Evolutionary conservation across 192 early-diverging fungal genomes (phyloP).

Genomic region (Tieghemiomyces parasiticus): DNA sequence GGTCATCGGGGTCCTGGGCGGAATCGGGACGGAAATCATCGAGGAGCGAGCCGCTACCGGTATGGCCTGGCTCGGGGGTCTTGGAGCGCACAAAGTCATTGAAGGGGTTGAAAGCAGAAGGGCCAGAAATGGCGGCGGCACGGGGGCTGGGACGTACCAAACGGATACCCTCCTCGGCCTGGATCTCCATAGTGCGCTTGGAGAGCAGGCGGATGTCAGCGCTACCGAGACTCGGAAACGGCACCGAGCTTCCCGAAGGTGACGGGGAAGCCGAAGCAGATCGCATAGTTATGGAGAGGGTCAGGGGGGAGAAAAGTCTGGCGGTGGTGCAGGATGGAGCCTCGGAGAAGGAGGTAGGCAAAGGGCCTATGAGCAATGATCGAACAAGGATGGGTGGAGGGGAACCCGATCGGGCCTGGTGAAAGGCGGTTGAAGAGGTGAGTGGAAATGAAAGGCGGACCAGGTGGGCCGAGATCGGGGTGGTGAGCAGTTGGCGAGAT

Average conservation of each 20-base stretch:
- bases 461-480: too few species aligned
- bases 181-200: constrained; percentile 16
- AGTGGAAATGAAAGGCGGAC: too few species aligned
- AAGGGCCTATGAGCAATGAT: too few species aligned
- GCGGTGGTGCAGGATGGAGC: too few species aligned
- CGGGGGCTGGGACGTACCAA: constrained; percentile 12
- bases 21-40: constrained; percentile 12
- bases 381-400: too few species aligned
- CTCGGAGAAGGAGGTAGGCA: too few species aligned
- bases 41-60: constrained; percentile 9
- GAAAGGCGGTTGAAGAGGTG: too few species aligned
- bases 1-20: too few species aligned
- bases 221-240: not conserved
- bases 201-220: not conserved
- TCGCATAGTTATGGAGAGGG: not conserved
- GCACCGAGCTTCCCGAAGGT: not conserved
- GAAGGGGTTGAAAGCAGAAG: constrained; percentile 11
- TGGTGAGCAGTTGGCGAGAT: too few species aligned
- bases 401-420: too few species aligned
- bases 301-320: too few species aligned
- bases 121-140: constrained; percentile 10
- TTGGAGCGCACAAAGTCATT: not conserved
- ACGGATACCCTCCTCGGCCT: constrained; percentile 18
- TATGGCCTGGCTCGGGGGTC: constrained; percentile 8
- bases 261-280: not conserved